Conservation (phyloP, 345 rosid species). For the Tarenaya hassleriana region DNA sequence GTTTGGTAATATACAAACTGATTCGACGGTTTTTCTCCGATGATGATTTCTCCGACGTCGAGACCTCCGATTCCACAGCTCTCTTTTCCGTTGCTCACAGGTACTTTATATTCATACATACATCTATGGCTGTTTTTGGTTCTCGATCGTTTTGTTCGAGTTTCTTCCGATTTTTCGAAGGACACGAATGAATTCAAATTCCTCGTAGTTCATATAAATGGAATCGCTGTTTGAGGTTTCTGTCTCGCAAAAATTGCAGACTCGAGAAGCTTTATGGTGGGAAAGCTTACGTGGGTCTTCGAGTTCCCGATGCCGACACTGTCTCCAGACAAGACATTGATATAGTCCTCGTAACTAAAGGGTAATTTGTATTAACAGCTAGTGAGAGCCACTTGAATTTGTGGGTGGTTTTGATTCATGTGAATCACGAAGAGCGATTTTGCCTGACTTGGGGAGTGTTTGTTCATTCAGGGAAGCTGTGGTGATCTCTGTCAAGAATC, state of each 20-base stretch:
- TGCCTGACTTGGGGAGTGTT: neutral
- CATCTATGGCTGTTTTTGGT: neutral
- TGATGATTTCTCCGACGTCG: constrained; percentile 50
- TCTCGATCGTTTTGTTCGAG: neutral
- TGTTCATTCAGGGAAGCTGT: constrained; percentile 47
- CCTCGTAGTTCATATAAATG: neutral
- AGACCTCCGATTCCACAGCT: constrained; percentile 55
- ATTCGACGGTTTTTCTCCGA: constrained; percentile 44
- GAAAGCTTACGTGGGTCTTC: constrained; percentile 77
- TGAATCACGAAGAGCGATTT: too few species aligned
- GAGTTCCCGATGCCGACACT: constrained; percentile 83
- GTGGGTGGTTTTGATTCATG: neutral
- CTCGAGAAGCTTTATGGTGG: constrained; percentile 86
- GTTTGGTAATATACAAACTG: constrained; percentile 49
- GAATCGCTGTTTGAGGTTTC: neutral
- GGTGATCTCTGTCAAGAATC: constrained; percentile 71
- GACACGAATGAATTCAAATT: neutral
- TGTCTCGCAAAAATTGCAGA: constrained; percentile 27
- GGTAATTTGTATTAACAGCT: constrained; percentile 28
- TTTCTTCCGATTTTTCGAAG: neutral
- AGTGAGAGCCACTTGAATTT: neutral
- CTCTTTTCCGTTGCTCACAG: constrained; percentile 67
- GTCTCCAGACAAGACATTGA: constrained; percentile 67
- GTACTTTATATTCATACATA: constrained; percentile 35
- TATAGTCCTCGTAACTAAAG: constrained; percentile 57